Percentiles rank a stretch among this genome's conserved stretches.
These are phyloP conservation scores for Agastache rugosa DNA, from an alignment of 257 asterid genomes.

Conservation along the genomic window DNA sequence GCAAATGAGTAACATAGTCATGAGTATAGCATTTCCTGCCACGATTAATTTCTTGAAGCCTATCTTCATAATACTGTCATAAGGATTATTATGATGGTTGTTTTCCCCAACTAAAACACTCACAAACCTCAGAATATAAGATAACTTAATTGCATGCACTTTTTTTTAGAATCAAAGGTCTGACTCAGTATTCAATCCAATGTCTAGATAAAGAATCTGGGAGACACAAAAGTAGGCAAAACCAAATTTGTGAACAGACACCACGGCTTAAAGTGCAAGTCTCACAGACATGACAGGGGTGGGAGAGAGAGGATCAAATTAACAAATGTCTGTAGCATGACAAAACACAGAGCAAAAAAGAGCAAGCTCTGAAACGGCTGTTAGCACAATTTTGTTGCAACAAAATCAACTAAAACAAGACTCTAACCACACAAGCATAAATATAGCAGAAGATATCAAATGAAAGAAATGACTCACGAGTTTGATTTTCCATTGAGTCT, in stretches of 20 bases:
- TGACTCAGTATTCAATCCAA: neutral
- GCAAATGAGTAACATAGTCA: neutral
- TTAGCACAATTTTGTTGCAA: neutral
- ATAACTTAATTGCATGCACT: no score
- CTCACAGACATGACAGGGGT: neutral
- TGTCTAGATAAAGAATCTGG: neutral
- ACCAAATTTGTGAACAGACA: neutral
- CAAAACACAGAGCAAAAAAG: neutral
- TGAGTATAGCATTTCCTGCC: no score
- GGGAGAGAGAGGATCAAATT: neutral
- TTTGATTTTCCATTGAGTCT: neutral
- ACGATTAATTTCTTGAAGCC: no score
- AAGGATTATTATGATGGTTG: neutral
- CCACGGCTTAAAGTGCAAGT: neutral
- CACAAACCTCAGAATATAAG: neutral
- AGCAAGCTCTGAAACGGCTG: neutral
- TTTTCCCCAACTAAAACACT: neutral
- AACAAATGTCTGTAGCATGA: neutral
- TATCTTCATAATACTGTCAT: neutral
- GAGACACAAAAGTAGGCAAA: neutral
- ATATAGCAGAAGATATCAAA: neutral
- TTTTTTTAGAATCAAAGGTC: no score
- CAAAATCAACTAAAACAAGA: neutral
- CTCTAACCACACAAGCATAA: neutral
- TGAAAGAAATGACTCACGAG: conserved; percentile 12